phyloP scores from a whole-genome alignment of 176 grass and related monocot species.

The Musa schizocarpa region DNA sequence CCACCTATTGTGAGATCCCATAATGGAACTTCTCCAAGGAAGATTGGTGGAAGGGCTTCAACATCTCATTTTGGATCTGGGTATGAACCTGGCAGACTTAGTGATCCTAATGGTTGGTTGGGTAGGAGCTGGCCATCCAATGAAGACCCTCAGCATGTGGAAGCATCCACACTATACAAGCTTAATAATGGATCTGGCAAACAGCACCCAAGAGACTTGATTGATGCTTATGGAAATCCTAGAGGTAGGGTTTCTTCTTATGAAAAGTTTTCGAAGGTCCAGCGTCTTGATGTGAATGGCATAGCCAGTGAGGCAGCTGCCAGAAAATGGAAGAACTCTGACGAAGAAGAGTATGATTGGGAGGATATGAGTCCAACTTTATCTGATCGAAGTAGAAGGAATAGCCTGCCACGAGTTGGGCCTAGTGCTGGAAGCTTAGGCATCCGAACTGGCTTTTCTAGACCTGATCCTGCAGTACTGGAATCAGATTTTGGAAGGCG shows the following conservation, averaged over 20 bases:
- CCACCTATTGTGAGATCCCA: slow-evolving; percentile 49
- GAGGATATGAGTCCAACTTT: slow-evolving; percentile 98
- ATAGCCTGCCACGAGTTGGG: slow-evolving; percentile 28
- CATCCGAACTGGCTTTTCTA: slow-evolving; percentile 41
- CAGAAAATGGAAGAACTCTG: slow-evolving; percentile 73
- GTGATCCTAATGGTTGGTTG: slow-evolving; percentile 42
- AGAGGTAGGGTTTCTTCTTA: slow-evolving; percentile 42
- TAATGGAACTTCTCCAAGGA: slow-evolving; percentile 31
- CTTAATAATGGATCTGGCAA: slow-evolving; percentile 65
- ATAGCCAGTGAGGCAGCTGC: slow-evolving; percentile 30
- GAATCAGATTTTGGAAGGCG: slow-evolving; percentile 53
- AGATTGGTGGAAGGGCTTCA: slow-evolving; percentile 32
- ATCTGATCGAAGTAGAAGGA: slow-evolving; percentile 49
- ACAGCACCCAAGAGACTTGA: slow-evolving; percentile 75
- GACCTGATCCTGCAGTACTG: slow-evolving; percentile 31
- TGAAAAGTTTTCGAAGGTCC: slow-evolving; percentile 62
- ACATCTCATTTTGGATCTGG: slow-evolving; percentile 43
- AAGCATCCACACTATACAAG: slow-evolving; percentile 23
- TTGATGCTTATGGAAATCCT: slow-evolving; percentile 96
- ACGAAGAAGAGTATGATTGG: slow-evolving; percentile 96
- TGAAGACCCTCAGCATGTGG: slow-evolving; percentile 20
- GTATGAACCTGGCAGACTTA: slow-evolving; percentile 38
- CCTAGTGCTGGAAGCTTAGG: slow-evolving; percentile 18
- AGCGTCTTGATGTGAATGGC: slow-evolving; percentile 56
- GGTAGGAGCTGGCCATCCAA: slow-evolving; percentile 27